Base-by-base conservation (phyloP, 306 rosid genomes). In the Pterocarpus santalinus region DNA sequence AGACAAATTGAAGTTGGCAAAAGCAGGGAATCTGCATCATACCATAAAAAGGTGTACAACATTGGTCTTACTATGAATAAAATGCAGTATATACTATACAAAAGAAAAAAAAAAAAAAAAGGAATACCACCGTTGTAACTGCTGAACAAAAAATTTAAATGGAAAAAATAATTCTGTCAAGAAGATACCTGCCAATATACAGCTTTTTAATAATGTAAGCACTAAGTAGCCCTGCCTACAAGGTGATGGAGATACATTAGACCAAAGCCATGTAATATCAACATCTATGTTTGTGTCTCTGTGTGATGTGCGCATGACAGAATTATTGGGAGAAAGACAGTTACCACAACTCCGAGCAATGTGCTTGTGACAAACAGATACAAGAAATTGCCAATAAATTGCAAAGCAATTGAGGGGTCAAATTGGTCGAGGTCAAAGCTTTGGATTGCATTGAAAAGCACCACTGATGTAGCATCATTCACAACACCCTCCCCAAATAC, bases 401-500 rank as follows among this genome's bases (percentile, higher is more conserved):
- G 94, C 53, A 90, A 80, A 57, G 88, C 97, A 77, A 83, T 86
- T 66, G 81, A 28, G 75, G 92, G 49, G 63, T 92, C 90, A 65
- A 96, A 36, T 11, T 84, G 83, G 46, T 84, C 80, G 72, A 96
- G 90, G 81, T 96, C 98, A 88, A 96, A 93, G 92, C 87, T 93
- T 80, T 96, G 93, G 75, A 93, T 93, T 52, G 99, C 99, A 84
- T 96, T 96, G 90, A 96, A 96, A 88, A 96, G 98, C 80, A 96
- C 99, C 82, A 96, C 97, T 16, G 99, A 96, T 51, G 99, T 96
- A 30, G 99, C 99, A 88, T 96, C 99, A 35, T 96, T 96, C 51
- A 96, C 99, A 30, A 96, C 99, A 77, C 99, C 98, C 86, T 96
- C 99, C 74, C 99, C 99, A 60, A 96, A 96, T 65, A 96, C 99